Evolutionary conservation across 345 rosid species (phyloP).

Genomic region (Bruguiera parviflora): DNA sequence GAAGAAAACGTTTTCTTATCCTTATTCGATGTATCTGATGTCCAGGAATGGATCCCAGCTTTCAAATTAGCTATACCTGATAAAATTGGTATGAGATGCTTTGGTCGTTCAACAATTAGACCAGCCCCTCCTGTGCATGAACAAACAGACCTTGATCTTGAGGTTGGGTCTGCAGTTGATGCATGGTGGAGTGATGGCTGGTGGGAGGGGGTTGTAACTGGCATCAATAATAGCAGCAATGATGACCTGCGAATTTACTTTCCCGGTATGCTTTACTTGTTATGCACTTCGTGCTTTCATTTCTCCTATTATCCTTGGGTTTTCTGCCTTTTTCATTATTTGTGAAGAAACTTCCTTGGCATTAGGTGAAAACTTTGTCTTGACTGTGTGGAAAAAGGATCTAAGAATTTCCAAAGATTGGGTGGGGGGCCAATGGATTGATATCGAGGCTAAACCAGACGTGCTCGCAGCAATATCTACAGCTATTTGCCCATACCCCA

Average conservation of each 20-base stretch:
- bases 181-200: conserved; percentile 99
- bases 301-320: neutral
- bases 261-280: conserved; percentile 52
- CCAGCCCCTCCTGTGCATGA: conserved; percentile 51
- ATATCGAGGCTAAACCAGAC: conserved; percentile 53
- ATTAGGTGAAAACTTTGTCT: conserved; percentile 66
- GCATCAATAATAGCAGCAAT: conserved; percentile 28
- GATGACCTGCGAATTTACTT: conserved; percentile 58
- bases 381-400: conserved; percentile 52
- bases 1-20: neutral
- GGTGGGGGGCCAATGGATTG: conserved; percentile 74
- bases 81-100: conserved; percentile 73
- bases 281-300: conserved; percentile 3
- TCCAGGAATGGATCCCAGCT: conserved; percentile 88
- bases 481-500: conserved; percentile 36
- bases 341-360: conserved; percentile 19
- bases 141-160: conserved; percentile 28
- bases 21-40: neutral
- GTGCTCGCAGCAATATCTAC: conserved; percentile 52
- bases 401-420: conserved; percentile 78
- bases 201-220: conserved; percentile 92
- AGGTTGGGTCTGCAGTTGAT: conserved; percentile 76
- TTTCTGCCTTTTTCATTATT: conserved; percentile 5
- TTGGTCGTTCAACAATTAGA: conserved; percentile 68
- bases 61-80: conserved; percentile 66